A percentile compares a stretch with the other conserved stretches of the same genome.
Conservation (phyloP, 345 rosid species). For the Eucalyptus caleyi region DNA sequence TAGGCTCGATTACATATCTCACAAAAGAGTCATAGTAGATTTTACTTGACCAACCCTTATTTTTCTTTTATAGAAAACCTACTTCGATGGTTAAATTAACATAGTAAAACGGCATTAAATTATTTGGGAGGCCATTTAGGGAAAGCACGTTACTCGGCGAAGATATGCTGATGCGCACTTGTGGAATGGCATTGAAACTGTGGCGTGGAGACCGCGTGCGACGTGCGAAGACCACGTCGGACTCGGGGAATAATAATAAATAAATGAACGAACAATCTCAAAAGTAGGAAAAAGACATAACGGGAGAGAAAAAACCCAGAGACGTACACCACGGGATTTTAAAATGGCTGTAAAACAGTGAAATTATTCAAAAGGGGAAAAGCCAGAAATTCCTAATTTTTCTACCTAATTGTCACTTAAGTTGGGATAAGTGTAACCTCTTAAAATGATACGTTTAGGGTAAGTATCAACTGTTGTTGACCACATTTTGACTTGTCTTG, state of each 20-base stretch:
- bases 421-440: neutral
- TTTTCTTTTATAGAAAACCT: neutral
- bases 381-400: neutral
- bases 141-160: neutral
- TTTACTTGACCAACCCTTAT: neutral
- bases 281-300: conserved; percentile 2
- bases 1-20: neutral
- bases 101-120: neutral
- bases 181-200: neutral
- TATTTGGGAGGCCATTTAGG: neutral
- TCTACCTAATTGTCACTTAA: neutral
- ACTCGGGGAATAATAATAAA: neutral
- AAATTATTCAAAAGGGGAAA: neutral
- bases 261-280: neutral
- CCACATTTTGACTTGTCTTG: neutral
- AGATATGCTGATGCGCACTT: neutral
- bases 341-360: conserved; percentile 42
- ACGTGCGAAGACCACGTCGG: neutral
- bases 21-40: neutral
- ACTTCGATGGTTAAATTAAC: neutral
- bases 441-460: neutral
- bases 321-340: conserved; percentile 35
- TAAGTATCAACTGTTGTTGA: neutral
- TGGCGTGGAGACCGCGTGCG: neutral
- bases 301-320: conserved; percentile 31